A percentile compares a stretch with the other conserved stretches of the same genome.
These are phyloP conservation scores for Ajuga chamaepitys DNA, from an alignment of 257 asterid species.

Conservation along the genomic window DNA sequence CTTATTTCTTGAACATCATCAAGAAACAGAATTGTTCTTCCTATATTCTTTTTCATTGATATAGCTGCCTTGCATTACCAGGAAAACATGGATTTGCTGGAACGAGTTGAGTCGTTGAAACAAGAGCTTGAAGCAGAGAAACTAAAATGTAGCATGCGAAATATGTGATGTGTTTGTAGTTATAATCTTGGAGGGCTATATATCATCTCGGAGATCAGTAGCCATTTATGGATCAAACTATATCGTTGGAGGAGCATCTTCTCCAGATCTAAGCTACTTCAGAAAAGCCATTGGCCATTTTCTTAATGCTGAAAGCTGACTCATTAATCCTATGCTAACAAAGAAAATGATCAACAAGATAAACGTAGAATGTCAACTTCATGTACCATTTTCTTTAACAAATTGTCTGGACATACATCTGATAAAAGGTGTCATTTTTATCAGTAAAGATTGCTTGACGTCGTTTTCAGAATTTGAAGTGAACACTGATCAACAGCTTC, in stretches of 20 bases:
- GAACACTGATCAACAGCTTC: too few species aligned
- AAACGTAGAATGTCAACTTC: neutral
- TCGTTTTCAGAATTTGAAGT: too few species aligned
- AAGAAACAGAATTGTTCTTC: neutral
- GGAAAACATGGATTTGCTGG: slow-evolving; percentile 85
- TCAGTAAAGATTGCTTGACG: too few species aligned
- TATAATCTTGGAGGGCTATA: neutral
- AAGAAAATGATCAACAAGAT: neutral
- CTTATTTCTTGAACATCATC: neutral
- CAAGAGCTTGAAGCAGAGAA: slow-evolving; percentile 81
- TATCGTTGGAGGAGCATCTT: neutral
- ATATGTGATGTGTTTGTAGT: slow-evolving; percentile 14
- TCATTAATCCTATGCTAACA: neutral
- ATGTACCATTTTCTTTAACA: neutral
- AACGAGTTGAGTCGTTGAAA: slow-evolving; percentile 64
- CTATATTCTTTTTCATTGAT: neutral
- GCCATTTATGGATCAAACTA: too few species aligned
- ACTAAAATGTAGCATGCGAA: slow-evolving; percentile 48
- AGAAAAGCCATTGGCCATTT: neutral
- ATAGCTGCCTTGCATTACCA: slow-evolving; percentile 21
- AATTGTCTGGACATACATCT: neutral
- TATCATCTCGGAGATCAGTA: neutral
- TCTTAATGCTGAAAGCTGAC: neutral
- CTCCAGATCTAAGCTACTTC: too few species aligned
- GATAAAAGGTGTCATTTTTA: too few species aligned